A percentile compares a stretch with the other conserved stretches of the same genome.
Evolutionary conservation across 805 yeast genomes (phyloP).

Genomic region (Pichia insulana): DNA sequence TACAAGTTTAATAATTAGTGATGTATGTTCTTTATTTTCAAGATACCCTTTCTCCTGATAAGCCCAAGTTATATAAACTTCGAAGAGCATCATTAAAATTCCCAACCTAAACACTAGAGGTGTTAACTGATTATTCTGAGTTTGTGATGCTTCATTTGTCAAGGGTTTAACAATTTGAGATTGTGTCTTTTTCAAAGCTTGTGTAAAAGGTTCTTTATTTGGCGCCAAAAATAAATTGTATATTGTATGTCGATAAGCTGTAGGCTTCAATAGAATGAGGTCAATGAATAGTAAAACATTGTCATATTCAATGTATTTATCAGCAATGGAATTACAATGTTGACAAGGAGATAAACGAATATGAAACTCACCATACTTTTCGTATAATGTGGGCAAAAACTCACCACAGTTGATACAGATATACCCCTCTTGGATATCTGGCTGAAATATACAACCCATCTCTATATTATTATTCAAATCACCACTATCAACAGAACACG

Average conservation of each 20-base stretch:
- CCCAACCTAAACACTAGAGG: conserved; percentile 36
- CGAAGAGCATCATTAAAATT: conserved; percentile 64
- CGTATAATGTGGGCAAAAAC: conserved; percentile 57
- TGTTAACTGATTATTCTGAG: neutral
- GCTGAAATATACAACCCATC: neutral
- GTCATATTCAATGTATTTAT: conserved; percentile 87
- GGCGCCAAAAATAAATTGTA: conserved; percentile 45
- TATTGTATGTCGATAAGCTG: conserved; percentile 80
- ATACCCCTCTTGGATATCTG: neutral
- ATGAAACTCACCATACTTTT: conserved; percentile 65
- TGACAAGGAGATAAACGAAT: conserved; percentile 73
- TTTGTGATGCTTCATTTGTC: neutral
- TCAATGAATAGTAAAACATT: conserved; percentile 78
- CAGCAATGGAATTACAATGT: conserved; percentile 67
- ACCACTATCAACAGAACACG: too few relatives aligned
- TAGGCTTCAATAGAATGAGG: conserved; percentile 72
- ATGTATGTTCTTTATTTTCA: conserved; percentile 17
- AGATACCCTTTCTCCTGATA: conserved; percentile 57
- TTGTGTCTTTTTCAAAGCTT: conserved; percentile 1
- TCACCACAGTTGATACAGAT: conserved; percentile 81
- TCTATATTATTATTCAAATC: too few relatives aligned
- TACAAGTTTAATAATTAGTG: conserved; percentile 21
- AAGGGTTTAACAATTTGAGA: neutral
- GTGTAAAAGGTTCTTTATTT: neutral
- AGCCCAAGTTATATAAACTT: conserved; percentile 89